Evolutionary conservation across 179 eudicot genomes (phyloP), one percentile per base, ranked within the genome.

Genomic region (Silene noctiflora): DNA sequence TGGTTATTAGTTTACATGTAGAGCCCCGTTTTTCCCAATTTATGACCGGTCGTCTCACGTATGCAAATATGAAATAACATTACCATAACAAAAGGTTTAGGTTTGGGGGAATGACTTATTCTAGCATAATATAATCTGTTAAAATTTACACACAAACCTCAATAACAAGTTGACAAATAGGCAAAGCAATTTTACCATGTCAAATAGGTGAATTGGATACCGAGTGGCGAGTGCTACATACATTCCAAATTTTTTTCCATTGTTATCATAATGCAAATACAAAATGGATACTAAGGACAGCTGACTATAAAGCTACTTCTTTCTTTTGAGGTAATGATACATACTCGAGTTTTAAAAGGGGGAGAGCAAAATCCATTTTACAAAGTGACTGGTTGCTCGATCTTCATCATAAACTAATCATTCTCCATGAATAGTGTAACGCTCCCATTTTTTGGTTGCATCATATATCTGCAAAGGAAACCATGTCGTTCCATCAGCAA

Each of bases 361-460:
- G 24, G 51, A 73, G 25, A 76, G 60, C 20, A 4, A 56, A 11
- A 17, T 25, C 72, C 61, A n/a, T 56, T 35, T 55, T 25, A 56
- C 71, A 56, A 35, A 56, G 44, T 44, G 17, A 13, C 72, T 13
- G 14, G 68, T 19, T 56, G 19, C 48, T 19, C 9, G 22, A 21
- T 69, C 72, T 21, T 56, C 10, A 14, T 24, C 67, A 59, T 20
- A 51, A 35, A 14, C 75, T 51, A 24, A 73, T 91, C 80, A 89
- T 72, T 91, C 93, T 25, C 97, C 97, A 46, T 92, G 97, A 72
- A 92, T 88, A 0, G 97, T 92, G 76, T 92, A 92, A 25, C 97
- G 86, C 77, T 92, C 97, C 97, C 97, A 90, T 75, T 89, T 90
- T 87, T 77, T 87, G 24, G 97, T 87, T 19, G 97, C 95, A 33